Conservation (phyloP, 257 asterid species). For the Nicotiana obtusifolia region DNA sequence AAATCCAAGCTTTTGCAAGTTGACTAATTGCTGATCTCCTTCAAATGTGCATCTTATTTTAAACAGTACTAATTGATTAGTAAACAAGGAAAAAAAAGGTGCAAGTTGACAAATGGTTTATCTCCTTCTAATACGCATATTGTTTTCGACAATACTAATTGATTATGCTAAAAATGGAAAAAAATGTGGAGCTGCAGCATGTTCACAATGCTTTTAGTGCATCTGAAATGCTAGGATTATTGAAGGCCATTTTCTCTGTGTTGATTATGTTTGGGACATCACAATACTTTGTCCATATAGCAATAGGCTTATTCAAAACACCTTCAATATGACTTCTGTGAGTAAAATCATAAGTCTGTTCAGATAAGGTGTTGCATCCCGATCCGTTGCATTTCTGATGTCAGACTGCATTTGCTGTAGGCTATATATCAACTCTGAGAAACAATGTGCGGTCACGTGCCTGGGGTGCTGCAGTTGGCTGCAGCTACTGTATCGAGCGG, state of each 20-base stretch:
- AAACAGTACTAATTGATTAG: not conserved
- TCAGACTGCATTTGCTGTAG: conserved; percentile 31
- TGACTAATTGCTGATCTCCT: not conserved
- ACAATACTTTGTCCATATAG: not conserved
- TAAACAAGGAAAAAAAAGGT: not conserved
- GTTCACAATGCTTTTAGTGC: not conserved
- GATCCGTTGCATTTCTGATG: conserved; percentile 6
- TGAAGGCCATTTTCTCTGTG: not conserved
- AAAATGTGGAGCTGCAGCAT: not conserved
- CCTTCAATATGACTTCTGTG: not conserved
- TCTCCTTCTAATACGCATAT: not conserved
- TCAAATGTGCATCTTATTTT: not conserved
- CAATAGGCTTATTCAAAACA: not conserved
- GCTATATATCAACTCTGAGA: conserved; percentile 84
- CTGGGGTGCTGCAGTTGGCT: conserved; percentile 94
- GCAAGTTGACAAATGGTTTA: not conserved
- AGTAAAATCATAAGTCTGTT: not conserved
- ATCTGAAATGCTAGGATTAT: not conserved
- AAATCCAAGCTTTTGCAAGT: conserved; percentile 2
- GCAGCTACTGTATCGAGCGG: conserved; percentile 88
- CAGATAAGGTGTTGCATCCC: not conserved
- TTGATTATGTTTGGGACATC: not conserved
- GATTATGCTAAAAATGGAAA: not conserved
- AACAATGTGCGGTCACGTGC: conserved; percentile 97
- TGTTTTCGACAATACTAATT: not conserved